A percentile compares a stretch with the other conserved stretches of the same genome.
phyloP scores from a whole-genome alignment of 768 basidiomycete species.

The Russula earlei region DNA sequence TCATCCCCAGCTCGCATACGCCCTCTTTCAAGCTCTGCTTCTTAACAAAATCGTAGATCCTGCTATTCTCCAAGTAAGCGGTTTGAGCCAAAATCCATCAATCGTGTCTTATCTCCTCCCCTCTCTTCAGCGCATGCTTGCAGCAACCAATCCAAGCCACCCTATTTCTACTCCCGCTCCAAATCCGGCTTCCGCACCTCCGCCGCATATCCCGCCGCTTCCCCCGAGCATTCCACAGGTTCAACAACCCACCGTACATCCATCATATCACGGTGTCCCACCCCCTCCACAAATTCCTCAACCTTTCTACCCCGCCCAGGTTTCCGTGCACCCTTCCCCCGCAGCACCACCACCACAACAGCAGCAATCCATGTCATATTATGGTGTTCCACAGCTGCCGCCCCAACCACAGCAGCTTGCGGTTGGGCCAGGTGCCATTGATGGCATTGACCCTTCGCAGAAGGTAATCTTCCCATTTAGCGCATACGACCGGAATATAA shows the following conservation, averaged over 20 bases:
- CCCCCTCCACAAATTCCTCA: slow-evolving; percentile 20
- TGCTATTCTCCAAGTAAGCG: slow-evolving; percentile 62
- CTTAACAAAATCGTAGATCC: slow-evolving; percentile 91
- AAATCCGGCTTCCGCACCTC: slow-evolving; percentile 19
- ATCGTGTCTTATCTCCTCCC: not conserved
- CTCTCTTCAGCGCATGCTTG: slow-evolving; percentile 38
- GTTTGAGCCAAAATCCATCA: not conserved
- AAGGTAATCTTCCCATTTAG: slow-evolving; percentile 14
- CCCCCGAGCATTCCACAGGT: slow-evolving; percentile 23
- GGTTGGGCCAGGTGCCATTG: slow-evolving; percentile 23
- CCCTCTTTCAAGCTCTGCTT: slow-evolving; percentile 88
- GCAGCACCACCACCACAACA: slow-evolving; percentile 27
- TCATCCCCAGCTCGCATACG: slow-evolving; percentile 92
- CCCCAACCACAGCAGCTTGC: slow-evolving; percentile 29
- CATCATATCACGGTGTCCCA: slow-evolving; percentile 13
- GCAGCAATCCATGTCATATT: slow-evolving; percentile 21
- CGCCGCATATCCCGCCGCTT: slow-evolving; percentile 21
- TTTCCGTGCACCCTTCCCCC: slow-evolving; percentile 28
- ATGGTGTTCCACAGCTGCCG: slow-evolving; percentile 25
- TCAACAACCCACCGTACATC: slow-evolving; percentile 20
- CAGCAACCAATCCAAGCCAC: slow-evolving; percentile 27
- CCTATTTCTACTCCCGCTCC: slow-evolving; percentile 6
- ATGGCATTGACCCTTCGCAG: slow-evolving; percentile 18
- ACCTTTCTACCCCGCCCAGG: slow-evolving; percentile 21
- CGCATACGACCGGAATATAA: not conserved